phyloP scores from a whole-genome alignment of 345 rosid genomes.

The Diplotaxis tenuifolia region DNA sequence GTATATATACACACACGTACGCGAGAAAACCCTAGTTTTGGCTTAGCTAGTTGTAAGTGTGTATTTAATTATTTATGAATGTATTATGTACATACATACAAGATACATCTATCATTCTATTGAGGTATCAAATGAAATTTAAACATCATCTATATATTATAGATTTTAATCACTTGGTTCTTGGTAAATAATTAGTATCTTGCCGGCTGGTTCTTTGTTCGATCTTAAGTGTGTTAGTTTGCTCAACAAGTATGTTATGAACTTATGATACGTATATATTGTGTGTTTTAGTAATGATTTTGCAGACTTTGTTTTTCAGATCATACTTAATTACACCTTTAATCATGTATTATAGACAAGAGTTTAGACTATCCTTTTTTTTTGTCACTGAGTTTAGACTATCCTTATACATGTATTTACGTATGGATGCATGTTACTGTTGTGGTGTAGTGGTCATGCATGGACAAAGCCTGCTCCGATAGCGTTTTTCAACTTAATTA shows the following conservation, averaged over 20 bases:
- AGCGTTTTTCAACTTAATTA: neutral
- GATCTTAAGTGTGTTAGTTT: neutral
- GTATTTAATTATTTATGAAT: neutral
- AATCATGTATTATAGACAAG: neutral
- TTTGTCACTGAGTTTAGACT: too few relatives aligned
- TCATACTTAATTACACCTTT: neutral
- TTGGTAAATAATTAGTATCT: neutral
- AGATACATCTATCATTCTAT: too few relatives aligned
- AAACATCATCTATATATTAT: neutral
- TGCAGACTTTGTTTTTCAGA: neutral
- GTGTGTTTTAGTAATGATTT: neutral
- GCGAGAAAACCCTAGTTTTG: slow-evolving; percentile 22
- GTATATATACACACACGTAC: neutral
- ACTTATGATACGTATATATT: too few relatives aligned
- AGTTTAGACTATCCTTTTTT: too few relatives aligned
- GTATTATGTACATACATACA: too few relatives aligned
- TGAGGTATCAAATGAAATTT: neutral
- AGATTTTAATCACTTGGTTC: neutral
- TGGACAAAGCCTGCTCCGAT: neutral
- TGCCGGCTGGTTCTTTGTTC: neutral
- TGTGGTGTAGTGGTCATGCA: neutral
- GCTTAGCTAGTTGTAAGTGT: neutral
- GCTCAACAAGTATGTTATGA: neutral
- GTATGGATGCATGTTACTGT: neutral
- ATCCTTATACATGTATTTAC: neutral